Evolutionary conservation across 768 basidiomycete genomes (phyloP), one percentile per base, ranked within the genome.

Genomic region (Lyophyllum shimeji): DNA sequence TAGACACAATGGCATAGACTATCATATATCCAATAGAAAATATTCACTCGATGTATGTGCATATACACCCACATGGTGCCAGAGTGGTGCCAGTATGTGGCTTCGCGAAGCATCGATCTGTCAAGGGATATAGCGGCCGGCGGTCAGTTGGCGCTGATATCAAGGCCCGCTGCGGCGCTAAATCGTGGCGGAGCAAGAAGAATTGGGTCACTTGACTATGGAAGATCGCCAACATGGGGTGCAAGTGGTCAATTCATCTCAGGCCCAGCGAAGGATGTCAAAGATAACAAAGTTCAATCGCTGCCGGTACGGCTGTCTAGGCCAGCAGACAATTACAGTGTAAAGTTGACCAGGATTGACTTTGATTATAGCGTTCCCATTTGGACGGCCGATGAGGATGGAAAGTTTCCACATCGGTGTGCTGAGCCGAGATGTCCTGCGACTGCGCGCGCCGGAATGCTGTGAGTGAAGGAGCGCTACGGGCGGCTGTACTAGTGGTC

Each of bases 121-220:
- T 47, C 31, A 24, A 49, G 29, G 23, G 13, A 33, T 8, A 49
- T 15, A 27, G 37, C 50, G 42, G 24, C 24, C 42, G n/a, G n/a
- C 21, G 24, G 34, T 13, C 50, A 27, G 2, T 3, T 25, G 24
- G 12, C 17, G 9, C 42, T n/a, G 47, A 57, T 43, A 18, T n/a
- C 33, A 29, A 34, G 48, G 48, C 40, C 24, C 24, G 54, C 24
- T 31, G 54, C 54, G 54, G 55, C 17, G 48, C 37, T 55, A 49
- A 50, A 25, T 23, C 40, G 54, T 50, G 2, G 27, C 42, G 23
- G 45, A 45, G 47, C 21, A 42, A 49, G 56, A 45, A 37, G 34
- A 33, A 33, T 18, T 25, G 27, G 40, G 52, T 55, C 53, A 57
- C n/a, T 53, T 59, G 61, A 62, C 47, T 31, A 46, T 11, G 33